These are phyloP conservation scores for Alternaria atra DNA, from an alignment of 2,329 filamentous ascomycete genomes.

Conservation along the genomic window DNA sequence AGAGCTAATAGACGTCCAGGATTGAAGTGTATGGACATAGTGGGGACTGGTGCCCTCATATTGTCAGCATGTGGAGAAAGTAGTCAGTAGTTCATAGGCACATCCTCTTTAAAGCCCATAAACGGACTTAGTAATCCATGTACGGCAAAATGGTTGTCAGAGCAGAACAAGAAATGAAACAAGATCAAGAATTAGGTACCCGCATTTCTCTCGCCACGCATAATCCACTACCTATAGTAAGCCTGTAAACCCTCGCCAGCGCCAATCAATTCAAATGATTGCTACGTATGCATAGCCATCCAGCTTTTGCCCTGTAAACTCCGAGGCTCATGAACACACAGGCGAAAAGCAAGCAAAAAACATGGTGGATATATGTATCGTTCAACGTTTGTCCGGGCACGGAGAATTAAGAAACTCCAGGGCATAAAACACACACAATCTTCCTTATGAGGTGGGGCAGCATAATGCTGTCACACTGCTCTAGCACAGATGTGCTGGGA, in stretches of 20 bases:
- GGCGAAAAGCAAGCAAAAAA: neutral
- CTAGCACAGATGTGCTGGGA: neutral
- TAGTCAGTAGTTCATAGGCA: too few species aligned
- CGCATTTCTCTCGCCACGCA: conserved; percentile 1
- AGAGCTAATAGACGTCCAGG: too few species aligned
- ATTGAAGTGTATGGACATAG: too few species aligned
- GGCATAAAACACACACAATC: neutral
- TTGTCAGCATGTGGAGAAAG: too few species aligned
- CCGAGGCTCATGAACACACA: conserved; percentile 14
- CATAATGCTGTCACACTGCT: neutral
- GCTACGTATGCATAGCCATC: conserved; percentile 4
- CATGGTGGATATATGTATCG: neutral
- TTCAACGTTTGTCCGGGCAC: neutral
- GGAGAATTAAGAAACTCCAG: neutral
- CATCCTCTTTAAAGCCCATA: too few species aligned
- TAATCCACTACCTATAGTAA: conserved; percentile 8
- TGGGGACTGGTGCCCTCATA: too few species aligned
- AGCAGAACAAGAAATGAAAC: neutral
- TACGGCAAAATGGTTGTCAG: too few species aligned
- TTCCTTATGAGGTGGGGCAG: neutral
- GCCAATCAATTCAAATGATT: conserved; percentile 5
- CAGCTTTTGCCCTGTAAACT: conserved; percentile 11
- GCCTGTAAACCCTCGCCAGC: neutral
- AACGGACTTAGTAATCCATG: too few species aligned
- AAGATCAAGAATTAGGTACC: neutral